These are phyloP conservation scores for Botrytis cinerea DNA, from an alignment of 2,329 filamentous ascomycete species.

Conservation along the genomic window DNA sequence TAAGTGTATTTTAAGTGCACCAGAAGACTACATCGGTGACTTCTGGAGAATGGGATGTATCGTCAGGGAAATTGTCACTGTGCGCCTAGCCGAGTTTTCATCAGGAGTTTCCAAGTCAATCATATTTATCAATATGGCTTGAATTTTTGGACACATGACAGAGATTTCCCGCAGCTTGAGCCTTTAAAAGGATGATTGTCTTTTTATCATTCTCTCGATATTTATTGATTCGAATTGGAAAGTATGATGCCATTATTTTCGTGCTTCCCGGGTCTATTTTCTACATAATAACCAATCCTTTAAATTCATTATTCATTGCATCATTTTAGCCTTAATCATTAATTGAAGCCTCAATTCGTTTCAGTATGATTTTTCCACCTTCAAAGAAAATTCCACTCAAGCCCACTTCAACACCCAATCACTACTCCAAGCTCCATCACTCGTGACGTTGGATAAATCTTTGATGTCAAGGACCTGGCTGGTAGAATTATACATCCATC, in stretches of 20 bases:
- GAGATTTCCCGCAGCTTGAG: background rate
- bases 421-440: slow-evolving; percentile 56
- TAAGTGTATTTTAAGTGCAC: background rate
- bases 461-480: slow-evolving; percentile 53
- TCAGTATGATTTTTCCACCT: too few relatives aligned
- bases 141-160: background rate
- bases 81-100: too few relatives aligned
- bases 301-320: background rate
- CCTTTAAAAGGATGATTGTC: background rate
- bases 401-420: slow-evolving; percentile 61
- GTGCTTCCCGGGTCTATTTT: background rate
- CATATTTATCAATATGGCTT: background rate
- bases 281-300: background rate
- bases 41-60: background rate
- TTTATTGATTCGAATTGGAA: background rate
- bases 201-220: background rate
- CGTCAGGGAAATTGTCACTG: background rate
- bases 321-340: background rate
- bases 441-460: slow-evolving; percentile 52
- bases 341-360: background rate
- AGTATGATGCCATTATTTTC: background rate
- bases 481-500: slow-evolving; percentile 52
- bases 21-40: background rate
- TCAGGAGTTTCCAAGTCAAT: background rate
- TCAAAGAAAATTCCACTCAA: background rate